These are phyloP conservation scores for Penicillium sp. DNA, from an alignment of 2,329 filamentous ascomycete species.

Conservation along the genomic window DNA sequence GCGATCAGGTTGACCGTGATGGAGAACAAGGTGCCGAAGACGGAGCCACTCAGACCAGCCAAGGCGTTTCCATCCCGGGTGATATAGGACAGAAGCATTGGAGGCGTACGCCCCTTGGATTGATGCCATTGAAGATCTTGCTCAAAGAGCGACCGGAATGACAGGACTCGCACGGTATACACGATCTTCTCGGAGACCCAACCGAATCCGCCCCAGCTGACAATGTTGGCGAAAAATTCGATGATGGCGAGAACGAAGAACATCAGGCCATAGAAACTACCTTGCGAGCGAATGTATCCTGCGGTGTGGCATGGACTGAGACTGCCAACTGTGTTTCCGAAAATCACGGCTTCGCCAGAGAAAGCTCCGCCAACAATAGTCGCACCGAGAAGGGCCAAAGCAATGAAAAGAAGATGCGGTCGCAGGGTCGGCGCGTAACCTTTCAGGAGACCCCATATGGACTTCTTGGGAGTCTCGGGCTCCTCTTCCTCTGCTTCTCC, in stretches of 20 bases:
- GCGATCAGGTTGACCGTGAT: slow-evolving; percentile 66
- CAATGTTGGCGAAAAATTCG: slow-evolving; percentile 60
- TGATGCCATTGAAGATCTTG: slow-evolving; percentile 72
- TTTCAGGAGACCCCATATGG: slow-evolving; percentile 27
- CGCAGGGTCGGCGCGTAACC: slow-evolving; percentile 29
- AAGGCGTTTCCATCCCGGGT: slow-evolving; percentile 67
- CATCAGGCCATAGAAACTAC: slow-evolving; percentile 56
- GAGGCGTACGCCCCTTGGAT: slow-evolving; percentile 60
- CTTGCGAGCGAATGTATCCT: slow-evolving; percentile 49
- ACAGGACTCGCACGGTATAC: slow-evolving; percentile 61
- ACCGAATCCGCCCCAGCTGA: slow-evolving; percentile 59
- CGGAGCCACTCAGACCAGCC: slow-evolving; percentile 66
- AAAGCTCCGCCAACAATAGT: slow-evolving; percentile 57
- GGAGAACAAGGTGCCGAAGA: slow-evolving; percentile 66
- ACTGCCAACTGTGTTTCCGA: slow-evolving; percentile 59
- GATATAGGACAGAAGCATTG: slow-evolving; percentile 63
- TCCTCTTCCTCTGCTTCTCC: slow-evolving; percentile 30
- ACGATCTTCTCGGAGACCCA: slow-evolving; percentile 63
- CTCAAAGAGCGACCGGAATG: slow-evolving; percentile 62
- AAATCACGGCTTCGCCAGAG: slow-evolving; percentile 57
- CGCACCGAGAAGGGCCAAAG: slow-evolving; percentile 52
- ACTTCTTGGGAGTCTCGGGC: slow-evolving; percentile 25
- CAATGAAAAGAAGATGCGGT: slow-evolving; percentile 46
- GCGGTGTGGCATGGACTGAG: slow-evolving; percentile 54
- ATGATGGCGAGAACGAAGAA: slow-evolving; percentile 61